These are phyloP conservation scores for Hanseniaspora nectarophila DNA, from an alignment of 805 yeast species.

Conservation along the genomic window DNA sequence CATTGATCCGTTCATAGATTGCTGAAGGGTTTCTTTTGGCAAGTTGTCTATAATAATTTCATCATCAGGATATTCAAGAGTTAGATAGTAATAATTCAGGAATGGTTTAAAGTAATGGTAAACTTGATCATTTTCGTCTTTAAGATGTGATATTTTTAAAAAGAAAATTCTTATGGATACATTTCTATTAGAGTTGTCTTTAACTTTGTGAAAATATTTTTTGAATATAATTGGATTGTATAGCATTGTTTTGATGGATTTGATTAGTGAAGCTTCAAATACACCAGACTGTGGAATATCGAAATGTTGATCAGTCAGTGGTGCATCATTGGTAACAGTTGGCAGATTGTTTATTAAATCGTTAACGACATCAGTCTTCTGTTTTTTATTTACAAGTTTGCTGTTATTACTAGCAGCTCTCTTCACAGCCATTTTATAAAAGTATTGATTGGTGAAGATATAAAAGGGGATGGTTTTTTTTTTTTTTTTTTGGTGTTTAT, in stretches of 20 bases:
- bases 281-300: conserved; percentile 10
- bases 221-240: conserved; percentile 10
- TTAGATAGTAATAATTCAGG: neutral
- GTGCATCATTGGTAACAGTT: neutral
- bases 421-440: neutral
- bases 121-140: neutral
- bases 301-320: neutral
- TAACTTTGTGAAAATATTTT: conserved; percentile 10
- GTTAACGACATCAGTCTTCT: neutral
- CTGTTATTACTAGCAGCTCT: neutral
- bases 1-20: conserved; percentile 15
- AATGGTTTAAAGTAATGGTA: neutral
- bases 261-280: conserved; percentile 7
- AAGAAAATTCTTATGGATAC: conserved; percentile 9
- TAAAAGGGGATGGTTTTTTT: no score
- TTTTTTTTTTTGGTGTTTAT: neutral
- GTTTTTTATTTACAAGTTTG: neutral
- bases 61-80: neutral
- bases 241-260: conserved; percentile 4
- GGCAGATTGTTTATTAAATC: neutral
- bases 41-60: conserved; percentile 1
- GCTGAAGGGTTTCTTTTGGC: conserved; percentile 2
- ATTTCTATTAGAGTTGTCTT: conserved; percentile 8
- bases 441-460: neutral
- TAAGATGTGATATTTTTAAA: neutral